Evolutionary conservation across 768 basidiomycete genomes (phyloP).

Genomic region (Macrolepiota dolichaula): DNA sequence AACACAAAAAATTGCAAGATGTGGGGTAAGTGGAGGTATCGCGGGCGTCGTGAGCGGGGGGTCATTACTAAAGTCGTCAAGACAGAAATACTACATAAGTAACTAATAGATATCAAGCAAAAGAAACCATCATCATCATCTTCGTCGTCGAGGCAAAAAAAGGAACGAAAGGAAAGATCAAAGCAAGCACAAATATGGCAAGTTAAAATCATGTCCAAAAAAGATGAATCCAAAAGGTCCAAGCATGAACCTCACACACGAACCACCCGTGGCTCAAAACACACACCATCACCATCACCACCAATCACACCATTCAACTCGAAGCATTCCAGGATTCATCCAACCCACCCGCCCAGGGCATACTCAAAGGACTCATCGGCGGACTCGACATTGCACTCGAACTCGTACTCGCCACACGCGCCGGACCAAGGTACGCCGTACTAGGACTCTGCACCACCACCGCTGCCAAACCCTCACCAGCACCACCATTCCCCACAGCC

Average conservation of each 20-base stretch:
- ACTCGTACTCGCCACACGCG: not conserved
- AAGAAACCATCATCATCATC: not conserved
- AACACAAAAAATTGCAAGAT: not conserved
- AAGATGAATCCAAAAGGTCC: too few relatives aligned
- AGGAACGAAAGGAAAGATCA: not conserved
- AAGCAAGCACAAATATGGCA: not conserved
- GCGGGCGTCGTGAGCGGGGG: slow-evolving; percentile 6
- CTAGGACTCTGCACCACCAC: slow-evolving; percentile 18
- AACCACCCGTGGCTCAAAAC: not conserved
- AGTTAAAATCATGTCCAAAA: not conserved
- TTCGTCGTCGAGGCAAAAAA: not conserved
- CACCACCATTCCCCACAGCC: slow-evolving; percentile 12
- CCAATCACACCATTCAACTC: not conserved
- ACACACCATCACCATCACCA: not conserved
- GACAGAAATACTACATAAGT: slow-evolving; percentile 10
- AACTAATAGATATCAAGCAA: slow-evolving; percentile 6
- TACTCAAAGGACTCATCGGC: slow-evolving; percentile 26
- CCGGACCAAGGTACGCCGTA: slow-evolving; percentile 11
- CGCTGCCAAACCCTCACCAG: not conserved
- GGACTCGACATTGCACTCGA: slow-evolving; percentile 3
- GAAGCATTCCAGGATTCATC: slow-evolving; percentile 35
- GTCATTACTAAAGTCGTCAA: slow-evolving; percentile 6
- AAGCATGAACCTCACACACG: too few relatives aligned
- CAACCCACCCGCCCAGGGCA: slow-evolving; percentile 40
- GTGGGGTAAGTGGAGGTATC: not conserved